A percentile compares a stretch with the other conserved stretches of the same genome.
These are phyloP conservation scores for Mucuna pruriens DNA, from an alignment of 306 rosid genomes.

Conservation along the genomic window DNA sequence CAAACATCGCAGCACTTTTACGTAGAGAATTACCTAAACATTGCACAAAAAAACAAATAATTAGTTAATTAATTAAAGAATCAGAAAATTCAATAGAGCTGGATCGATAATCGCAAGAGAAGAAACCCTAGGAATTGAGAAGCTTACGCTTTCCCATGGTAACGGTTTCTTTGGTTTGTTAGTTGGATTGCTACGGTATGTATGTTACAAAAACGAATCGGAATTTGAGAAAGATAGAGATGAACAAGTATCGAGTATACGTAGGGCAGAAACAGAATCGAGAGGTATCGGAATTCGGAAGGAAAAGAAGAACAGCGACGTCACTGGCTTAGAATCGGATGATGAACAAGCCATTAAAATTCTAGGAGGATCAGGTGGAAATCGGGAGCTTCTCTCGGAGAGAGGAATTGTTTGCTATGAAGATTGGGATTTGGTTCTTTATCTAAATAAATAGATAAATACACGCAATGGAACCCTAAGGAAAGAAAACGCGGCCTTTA, in stretches of 20 bases:
- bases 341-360: constrained; percentile 74
- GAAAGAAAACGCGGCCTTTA: neutral
- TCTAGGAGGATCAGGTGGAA: neutral
- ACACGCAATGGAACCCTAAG: constrained; percentile 28
- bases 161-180: constrained; percentile 35
- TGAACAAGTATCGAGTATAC: constrained; percentile 35
- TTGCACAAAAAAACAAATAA: neutral
- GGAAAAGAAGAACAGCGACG: neutral
- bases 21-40: constrained; percentile 77
- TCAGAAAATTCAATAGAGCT: neutral
- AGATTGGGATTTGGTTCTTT: neutral
- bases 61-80: neutral
- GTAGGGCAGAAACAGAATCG: constrained; percentile 50
- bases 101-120: neutral
- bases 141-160: constrained; percentile 92
- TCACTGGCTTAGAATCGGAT: constrained; percentile 41
- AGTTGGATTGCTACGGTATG: neutral
- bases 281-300: constrained; percentile 42
- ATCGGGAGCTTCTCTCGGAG: neutral
- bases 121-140: constrained; percentile 28
- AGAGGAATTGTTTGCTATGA: neutral
- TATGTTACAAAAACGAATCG: constrained; percentile 49
- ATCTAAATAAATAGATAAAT: neutral
- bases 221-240: constrained; percentile 45
- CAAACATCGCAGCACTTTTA: constrained; percentile 67